Evolutionary conservation across 108 stramenopile genomes (phyloP).

Genomic region (Cyclotella atomus): DNA sequence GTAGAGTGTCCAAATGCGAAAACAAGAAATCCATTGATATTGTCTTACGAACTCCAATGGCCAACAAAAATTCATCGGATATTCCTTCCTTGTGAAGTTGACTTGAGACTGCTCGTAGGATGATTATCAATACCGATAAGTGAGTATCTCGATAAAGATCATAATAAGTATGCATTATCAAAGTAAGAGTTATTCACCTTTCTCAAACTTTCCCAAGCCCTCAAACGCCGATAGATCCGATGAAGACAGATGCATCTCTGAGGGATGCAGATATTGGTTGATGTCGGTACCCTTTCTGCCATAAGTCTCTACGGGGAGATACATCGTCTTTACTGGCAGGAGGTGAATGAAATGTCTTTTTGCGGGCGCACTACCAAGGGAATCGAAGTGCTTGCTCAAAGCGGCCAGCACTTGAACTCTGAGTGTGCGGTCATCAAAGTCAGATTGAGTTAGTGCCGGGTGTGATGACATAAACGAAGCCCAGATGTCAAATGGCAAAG

Average conservation of each 20-base stretch:
- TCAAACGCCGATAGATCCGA: constrained; percentile 76
- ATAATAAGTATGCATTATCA: too few relatives aligned
- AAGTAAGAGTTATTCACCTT: constrained; percentile 1
- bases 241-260: constrained; percentile 68
- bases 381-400: constrained; percentile 55
- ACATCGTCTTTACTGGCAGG: constrained; percentile 6
- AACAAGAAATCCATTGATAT: constrained; percentile 83
- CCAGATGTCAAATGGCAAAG: constrained; percentile 74
- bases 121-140: background rate
- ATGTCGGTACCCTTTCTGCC: constrained; percentile 5
- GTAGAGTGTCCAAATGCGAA: constrained; percentile 64
- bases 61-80: constrained; percentile 69
- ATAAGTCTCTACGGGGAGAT: constrained; percentile 14
- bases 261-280: constrained; percentile 48
- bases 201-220: constrained; percentile 50
- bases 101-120: constrained; percentile 55
- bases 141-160: too few relatives aligned
- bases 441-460: constrained; percentile 55
- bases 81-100: constrained; percentile 52
- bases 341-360: constrained; percentile 24
- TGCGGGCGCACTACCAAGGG: constrained; percentile 4
- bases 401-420: constrained; percentile 49
- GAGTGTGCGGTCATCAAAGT: constrained; percentile 51
- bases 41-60: constrained; percentile 72
- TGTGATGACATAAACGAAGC: constrained; percentile 62